A percentile compares a stretch with the other conserved stretches of the same genome.
phyloP scores from a whole-genome alignment of 148 eudicot species.

The Spergularia marina region DNA sequence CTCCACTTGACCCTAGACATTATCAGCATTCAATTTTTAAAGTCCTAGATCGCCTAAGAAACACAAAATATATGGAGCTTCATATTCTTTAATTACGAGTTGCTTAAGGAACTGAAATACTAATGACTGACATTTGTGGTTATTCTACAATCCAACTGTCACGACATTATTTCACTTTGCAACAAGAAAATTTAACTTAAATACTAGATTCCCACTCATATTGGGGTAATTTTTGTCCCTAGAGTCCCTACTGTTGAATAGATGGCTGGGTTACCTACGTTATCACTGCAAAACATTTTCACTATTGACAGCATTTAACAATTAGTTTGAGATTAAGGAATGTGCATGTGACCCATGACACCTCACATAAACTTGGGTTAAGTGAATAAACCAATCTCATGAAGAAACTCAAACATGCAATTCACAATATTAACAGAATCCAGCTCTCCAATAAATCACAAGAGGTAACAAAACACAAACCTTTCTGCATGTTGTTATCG shows the following conservation, averaged over 20 bases:
- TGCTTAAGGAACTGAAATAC: not conserved
- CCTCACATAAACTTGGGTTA: constrained; percentile 1
- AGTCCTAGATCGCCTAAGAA: not conserved
- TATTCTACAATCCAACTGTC: not conserved
- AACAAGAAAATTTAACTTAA: not conserved
- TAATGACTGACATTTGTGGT: not conserved
- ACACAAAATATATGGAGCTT: constrained; percentile 8
- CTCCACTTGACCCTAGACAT: too few relatives aligned
- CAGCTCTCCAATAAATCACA: not conserved
- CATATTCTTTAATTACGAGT: not conserved
- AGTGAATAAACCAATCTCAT: constrained; percentile 2
- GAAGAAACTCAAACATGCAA: constrained; percentile 3
- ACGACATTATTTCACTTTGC: not conserved
- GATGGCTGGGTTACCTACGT: not conserved
- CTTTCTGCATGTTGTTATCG: constrained; percentile 94
- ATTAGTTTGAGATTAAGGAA: not conserved
- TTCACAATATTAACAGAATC: not conserved
- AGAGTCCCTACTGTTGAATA: not conserved
- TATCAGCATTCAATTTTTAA: not conserved
- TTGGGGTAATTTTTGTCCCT: not conserved
- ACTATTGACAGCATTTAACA: not conserved
- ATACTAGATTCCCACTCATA: not conserved
- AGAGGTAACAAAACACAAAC: constrained; percentile 37
- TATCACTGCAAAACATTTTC: not conserved
- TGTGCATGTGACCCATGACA: constrained; percentile 2